Evolutionary conservation across 108 stramenopile genomes (phyloP).

Genomic region (Pseudonitzschia delicatissima): DNA sequence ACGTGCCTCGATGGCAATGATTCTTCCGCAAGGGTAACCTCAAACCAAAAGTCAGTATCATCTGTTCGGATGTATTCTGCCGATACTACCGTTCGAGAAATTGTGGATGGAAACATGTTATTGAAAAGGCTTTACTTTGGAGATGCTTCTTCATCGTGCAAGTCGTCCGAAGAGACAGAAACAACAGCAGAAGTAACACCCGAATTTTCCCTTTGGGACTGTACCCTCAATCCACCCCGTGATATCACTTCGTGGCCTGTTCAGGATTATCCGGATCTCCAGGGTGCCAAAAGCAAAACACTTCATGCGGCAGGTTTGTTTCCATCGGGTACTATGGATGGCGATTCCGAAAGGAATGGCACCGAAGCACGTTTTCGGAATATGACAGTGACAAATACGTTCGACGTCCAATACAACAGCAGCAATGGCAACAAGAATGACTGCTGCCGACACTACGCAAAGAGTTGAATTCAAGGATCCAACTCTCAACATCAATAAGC

Average conservation of each 20-base stretch:
- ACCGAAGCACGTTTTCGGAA: neutral
- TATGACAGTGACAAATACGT: slow-evolving; percentile 21
- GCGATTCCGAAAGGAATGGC: slow-evolving; percentile 36
- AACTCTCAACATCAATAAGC: neutral
- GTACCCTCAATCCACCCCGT: slow-evolving; percentile 52
- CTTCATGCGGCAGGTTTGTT: slow-evolving; percentile 70
- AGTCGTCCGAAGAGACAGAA: neutral
- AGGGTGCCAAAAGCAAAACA: slow-evolving; percentile 61
- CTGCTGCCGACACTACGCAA: too few relatives aligned
- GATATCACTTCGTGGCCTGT: slow-evolving; percentile 52
- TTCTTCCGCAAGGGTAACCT: neutral
- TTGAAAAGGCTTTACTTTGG: slow-evolving; percentile 13
- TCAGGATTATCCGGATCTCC: slow-evolving; percentile 23
- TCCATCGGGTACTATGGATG: slow-evolving; percentile 60
- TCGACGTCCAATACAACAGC: slow-evolving; percentile 35
- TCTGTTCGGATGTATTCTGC: slow-evolving; percentile 23
- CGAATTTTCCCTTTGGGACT: slow-evolving; percentile 41
- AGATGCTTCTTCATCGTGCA: neutral
- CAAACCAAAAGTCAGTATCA: slow-evolving; percentile 1
- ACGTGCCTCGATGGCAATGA: neutral
- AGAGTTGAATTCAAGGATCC: slow-evolving; percentile 22
- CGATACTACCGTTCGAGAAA: slow-evolving; percentile 51
- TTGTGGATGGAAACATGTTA: slow-evolving; percentile 9
- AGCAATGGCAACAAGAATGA: neutral
- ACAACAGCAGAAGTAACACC: neutral